Evolutionary conservation across 129 eudicot species (phyloP).

Genomic region (Glebionis coronaria): DNA sequence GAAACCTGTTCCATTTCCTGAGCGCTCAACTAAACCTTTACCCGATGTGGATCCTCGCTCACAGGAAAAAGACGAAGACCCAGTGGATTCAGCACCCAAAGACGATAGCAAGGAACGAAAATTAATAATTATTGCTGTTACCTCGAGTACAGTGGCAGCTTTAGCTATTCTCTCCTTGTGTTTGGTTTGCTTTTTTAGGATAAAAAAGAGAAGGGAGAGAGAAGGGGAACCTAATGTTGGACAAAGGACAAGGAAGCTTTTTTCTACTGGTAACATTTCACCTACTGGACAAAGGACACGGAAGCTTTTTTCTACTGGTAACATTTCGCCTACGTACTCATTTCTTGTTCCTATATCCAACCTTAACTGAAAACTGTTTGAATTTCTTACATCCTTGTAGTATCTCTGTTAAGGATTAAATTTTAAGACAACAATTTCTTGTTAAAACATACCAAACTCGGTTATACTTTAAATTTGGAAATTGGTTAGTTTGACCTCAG

Average conservation of each 20-base stretch:
- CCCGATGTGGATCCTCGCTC: background rate
- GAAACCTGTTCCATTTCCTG: constrained; percentile 1
- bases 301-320: constrained; percentile 24
- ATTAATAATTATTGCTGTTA: constrained; percentile 28
- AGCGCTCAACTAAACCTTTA: constrained; percentile 8
- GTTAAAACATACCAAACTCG: constrained; percentile 4
- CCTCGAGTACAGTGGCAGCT: constrained; percentile 32
- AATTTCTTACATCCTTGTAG: background rate
- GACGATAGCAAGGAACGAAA: constrained; percentile 25
- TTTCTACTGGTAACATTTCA: constrained; percentile 26
- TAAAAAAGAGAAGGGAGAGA: constrained; percentile 17
- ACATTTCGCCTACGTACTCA: constrained; percentile 11
- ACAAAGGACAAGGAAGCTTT: constrained; percentile 8
- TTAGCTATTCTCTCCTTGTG: constrained; percentile 25
- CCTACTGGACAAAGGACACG: constrained; percentile 16
- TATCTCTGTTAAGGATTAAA: background rate
- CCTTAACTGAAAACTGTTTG: background rate
- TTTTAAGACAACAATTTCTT: background rate
- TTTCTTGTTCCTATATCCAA: background rate
- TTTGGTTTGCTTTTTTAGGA: constrained; percentile 24
- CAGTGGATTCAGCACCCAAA: background rate
- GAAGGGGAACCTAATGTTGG: constrained; percentile 13
- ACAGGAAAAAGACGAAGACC: constrained; percentile 14
- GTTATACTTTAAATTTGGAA: background rate
- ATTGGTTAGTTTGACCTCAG: constrained; percentile 5